phyloP scores from a whole-genome alignment of 805 yeast species.

The Diddensiella santjacobensis region DNA sequence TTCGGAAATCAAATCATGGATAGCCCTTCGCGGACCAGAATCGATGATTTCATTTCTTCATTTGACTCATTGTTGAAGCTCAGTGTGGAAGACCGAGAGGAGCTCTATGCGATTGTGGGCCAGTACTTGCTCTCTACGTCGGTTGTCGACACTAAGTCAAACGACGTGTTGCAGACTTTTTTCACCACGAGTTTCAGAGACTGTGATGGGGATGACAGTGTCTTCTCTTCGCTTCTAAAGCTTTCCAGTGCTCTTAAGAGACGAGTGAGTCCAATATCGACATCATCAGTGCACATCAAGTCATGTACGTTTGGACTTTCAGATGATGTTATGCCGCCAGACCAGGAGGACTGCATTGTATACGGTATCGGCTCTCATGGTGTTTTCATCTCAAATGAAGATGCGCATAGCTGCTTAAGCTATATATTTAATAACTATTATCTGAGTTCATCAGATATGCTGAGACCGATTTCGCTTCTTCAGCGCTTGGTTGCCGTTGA shows the following conservation, averaged over 20 bases:
- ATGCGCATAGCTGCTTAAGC: conserved; percentile 3
- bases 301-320: not conserved
- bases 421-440: not conserved
- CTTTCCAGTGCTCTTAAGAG: not conserved
- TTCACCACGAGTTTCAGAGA: not conserved
- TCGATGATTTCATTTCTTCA: not conserved
- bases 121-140: not conserved
- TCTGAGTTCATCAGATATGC: not conserved
- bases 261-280: not conserved
- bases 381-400: conserved; percentile 17
- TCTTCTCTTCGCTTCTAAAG: not conserved
- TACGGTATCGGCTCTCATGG: conserved; percentile 12
- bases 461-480: not conserved
- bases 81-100: not conserved
- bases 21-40: not conserved
- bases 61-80: not conserved
- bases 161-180: not conserved
- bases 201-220: not conserved
- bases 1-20: not conserved
- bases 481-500: not conserved
- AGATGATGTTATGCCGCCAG: not conserved
- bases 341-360: not conserved
- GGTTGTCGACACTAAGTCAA: not conserved
- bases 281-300: not conserved
- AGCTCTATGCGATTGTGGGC: not conserved